A percentile compares a stretch with the other conserved stretches of the same genome.
Conservation (phyloP, 1,284 basidiomycete genomes). For the Tilletia walkeri region DNA sequence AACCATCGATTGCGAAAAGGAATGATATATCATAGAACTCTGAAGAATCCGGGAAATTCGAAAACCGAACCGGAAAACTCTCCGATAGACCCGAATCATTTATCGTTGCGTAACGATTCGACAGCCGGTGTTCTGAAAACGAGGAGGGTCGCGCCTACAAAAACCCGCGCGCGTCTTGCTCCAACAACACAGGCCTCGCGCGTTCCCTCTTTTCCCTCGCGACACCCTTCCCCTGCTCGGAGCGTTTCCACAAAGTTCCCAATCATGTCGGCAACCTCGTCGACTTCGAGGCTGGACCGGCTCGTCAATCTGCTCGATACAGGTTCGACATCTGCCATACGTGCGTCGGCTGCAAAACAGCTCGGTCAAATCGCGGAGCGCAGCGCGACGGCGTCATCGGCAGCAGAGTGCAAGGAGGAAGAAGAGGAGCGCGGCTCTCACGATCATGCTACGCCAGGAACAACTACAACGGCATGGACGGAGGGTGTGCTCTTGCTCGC, state of each 20-base stretch:
- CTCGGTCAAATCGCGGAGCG: slow-evolving; percentile 75
- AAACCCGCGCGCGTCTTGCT: too few relatives aligned
- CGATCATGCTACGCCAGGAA: not conserved
- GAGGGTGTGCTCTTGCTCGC: slow-evolving; percentile 56
- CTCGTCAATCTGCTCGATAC: slow-evolving; percentile 86
- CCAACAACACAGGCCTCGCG: too few relatives aligned
- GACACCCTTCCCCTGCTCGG: not conserved
- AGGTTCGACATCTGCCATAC: slow-evolving; percentile 78
- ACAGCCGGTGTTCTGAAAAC: too few relatives aligned
- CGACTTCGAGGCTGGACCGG: slow-evolving; percentile 67
- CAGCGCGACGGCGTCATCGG: slow-evolving; percentile 23
- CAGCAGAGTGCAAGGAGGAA: not conserved
- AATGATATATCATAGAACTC: too few relatives aligned
- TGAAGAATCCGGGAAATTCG: too few relatives aligned
- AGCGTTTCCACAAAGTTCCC: not conserved
- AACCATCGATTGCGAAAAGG: too few relatives aligned
- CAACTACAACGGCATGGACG: slow-evolving; percentile 58
- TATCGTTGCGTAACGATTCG: too few relatives aligned
- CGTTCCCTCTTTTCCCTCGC: not conserved
- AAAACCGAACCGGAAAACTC: too few relatives aligned
- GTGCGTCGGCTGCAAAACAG: slow-evolving; percentile 86
- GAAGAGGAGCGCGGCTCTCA: not conserved
- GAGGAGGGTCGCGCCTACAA: too few relatives aligned
- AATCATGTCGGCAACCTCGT: not conserved
- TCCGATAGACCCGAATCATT: too few relatives aligned